phyloP scores from a whole-genome alignment of 441 rosid genomes.

The Geranium incanum region DNA sequence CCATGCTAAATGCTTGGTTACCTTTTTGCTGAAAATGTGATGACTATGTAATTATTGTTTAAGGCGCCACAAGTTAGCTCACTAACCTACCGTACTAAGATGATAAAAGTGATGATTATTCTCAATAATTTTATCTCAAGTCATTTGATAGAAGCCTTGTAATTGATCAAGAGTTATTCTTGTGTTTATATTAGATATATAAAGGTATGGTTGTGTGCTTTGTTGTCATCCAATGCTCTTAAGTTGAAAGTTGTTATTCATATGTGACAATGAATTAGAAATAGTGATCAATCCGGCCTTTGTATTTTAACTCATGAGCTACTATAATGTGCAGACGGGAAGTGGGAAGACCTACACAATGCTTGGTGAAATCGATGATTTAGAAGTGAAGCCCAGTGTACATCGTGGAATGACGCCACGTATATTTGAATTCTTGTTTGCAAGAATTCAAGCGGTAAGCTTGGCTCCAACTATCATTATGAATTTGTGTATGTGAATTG shows the following conservation, averaged over 20 bases:
- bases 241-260: not conserved
- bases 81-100: not conserved
- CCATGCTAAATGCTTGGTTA: not conserved
- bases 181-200: not conserved
- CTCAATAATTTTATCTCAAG: not conserved
- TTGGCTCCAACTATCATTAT: constrained; percentile 7
- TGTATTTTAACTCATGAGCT: not conserved
- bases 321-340: constrained; percentile 57
- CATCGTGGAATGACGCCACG: constrained; percentile 96
- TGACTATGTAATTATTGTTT: not conserved
- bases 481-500: constrained; percentile 14
- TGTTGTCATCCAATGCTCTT: not conserved
- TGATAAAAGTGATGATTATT: not conserved
- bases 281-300: not conserved
- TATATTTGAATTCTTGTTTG: constrained; percentile 96
- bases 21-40: constrained; percentile 1
- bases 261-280: constrained; percentile 11
- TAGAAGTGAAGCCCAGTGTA: constrained; percentile 75
- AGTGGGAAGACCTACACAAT: constrained; percentile 96
- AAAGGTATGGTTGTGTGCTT: not conserved
- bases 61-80: not conserved
- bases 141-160: not conserved
- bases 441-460: constrained; percentile 93
- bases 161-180: not conserved
- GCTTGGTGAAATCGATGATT: constrained; percentile 83